Percentiles rank a stretch among this genome's conserved stretches.
Evolutionary conservation across 2,329 filamentous ascomycete genomes (phyloP).

Genomic region (Colletotrichum echinochloae): DNA sequence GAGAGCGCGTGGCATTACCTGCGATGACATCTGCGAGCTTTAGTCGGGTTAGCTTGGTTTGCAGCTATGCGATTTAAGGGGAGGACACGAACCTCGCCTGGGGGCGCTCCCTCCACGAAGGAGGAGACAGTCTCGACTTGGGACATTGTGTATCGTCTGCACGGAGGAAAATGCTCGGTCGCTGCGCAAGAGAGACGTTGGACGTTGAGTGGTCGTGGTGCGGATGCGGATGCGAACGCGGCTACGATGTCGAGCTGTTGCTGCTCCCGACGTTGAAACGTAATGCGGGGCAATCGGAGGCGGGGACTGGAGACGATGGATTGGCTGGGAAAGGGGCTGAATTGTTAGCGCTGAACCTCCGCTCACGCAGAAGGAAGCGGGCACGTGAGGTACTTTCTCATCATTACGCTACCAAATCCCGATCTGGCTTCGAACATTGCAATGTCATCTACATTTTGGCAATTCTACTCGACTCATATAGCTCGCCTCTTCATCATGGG

Average conservation of each 20-base stretch:
- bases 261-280: slow-evolving; percentile 36
- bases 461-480: background rate
- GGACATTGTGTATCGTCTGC: slow-evolving; percentile 45
- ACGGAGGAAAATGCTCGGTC: background rate
- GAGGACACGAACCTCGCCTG: slow-evolving; percentile 82
- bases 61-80: slow-evolving; percentile 23
- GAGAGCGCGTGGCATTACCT: slow-evolving; percentile 66
- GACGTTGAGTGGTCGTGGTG: slow-evolving; percentile 22
- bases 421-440: background rate
- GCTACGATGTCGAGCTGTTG: slow-evolving; percentile 9
- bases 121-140: slow-evolving; percentile 76
- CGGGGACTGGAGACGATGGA: slow-evolving; percentile 24
- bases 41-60: slow-evolving; percentile 42
- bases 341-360: slow-evolving; percentile 37
- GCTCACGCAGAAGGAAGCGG: background rate
- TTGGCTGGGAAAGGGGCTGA: slow-evolving; percentile 34
- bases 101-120: slow-evolving; percentile 93
- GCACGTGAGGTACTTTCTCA: background rate
- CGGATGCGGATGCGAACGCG: slow-evolving; percentile 9
- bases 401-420: background rate
- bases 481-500: slow-evolving; percentile 8
- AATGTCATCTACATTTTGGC: background rate
- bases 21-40: slow-evolving; percentile 90
- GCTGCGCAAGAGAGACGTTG: background rate
- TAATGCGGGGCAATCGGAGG: slow-evolving; percentile 40